These are phyloP conservation scores for Hypomontagnella monticulosa DNA, from an alignment of 495 filamentous ascomycete species.

Conservation along the genomic window DNA sequence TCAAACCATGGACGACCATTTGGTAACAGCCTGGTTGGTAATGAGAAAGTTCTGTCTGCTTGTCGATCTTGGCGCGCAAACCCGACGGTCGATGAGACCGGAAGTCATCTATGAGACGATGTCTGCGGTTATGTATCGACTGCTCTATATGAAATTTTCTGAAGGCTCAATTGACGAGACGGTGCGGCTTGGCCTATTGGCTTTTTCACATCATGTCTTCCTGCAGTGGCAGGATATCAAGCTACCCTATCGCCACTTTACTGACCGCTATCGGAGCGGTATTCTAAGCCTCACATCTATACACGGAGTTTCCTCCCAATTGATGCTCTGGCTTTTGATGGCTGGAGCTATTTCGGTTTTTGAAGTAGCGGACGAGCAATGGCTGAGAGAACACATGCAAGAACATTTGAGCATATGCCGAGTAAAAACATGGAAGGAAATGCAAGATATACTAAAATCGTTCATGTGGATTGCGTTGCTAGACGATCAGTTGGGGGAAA, in stretches of 20 bases:
- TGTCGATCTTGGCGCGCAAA: slow-evolving; percentile 13
- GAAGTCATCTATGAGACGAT: slow-evolving; percentile 31
- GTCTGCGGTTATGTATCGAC: slow-evolving; percentile 49
- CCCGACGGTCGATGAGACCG: not conserved
- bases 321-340: slow-evolving; percentile 49
- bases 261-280: slow-evolving; percentile 1
- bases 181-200: slow-evolving; percentile 51
- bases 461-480: slow-evolving; percentile 47
- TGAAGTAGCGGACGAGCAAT: slow-evolving; percentile 33
- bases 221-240: slow-evolving; percentile 46
- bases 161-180: slow-evolving; percentile 43
- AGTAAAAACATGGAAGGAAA: slow-evolving; percentile 35
- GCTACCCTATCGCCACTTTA: slow-evolving; percentile 38
- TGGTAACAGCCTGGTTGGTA: not conserved
- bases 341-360: slow-evolving; percentile 46
- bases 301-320: slow-evolving; percentile 2
- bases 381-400: slow-evolving; percentile 34
- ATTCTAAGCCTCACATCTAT: not conserved
- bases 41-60: slow-evolving; percentile 12
- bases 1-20: not conserved
- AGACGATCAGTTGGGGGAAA: slow-evolving; percentile 33
- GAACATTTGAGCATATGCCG: slow-evolving; percentile 20
- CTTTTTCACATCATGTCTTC: slow-evolving; percentile 49
- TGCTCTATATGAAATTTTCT: slow-evolving; percentile 45
- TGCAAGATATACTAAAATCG: slow-evolving; percentile 37